Percentiles rank a stretch among this genome's conserved stretches.
Evolutionary conservation across 2,329 filamentous ascomycete species (phyloP).

Genomic region (Fusarium sambucinum): DNA sequence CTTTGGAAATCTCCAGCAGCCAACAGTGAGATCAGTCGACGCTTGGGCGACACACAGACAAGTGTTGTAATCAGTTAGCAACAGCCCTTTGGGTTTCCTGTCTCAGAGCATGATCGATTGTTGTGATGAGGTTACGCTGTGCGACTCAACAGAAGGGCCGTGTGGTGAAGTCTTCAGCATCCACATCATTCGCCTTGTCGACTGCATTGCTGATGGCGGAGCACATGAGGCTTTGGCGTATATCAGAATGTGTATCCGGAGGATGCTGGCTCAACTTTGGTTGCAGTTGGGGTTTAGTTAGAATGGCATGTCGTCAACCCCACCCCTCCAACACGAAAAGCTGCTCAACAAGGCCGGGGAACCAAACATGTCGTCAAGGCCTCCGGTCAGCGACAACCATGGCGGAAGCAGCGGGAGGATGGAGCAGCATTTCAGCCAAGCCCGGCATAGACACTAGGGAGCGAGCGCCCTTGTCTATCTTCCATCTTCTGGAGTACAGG

Average conservation of each 20-base stretch:
- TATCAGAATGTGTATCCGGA: conserved; percentile 24
- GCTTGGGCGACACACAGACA: conserved; percentile 33
- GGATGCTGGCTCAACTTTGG: conserved; percentile 28
- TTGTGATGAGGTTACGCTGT: conserved; percentile 32
- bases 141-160: conserved; percentile 33
- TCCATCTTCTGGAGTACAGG: conserved; percentile 4
- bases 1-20: conserved; percentile 18
- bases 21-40: conserved; percentile 9
- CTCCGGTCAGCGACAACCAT: conserved; percentile 17
- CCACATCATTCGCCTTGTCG: conserved; percentile 19
- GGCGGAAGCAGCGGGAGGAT: conserved; percentile 34
- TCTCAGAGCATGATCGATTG: conserved; percentile 34
- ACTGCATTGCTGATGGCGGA: conserved; percentile 35
- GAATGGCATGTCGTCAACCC: conserved; percentile 31
- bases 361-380: conserved; percentile 31
- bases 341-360: conserved; percentile 18
- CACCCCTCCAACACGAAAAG: conserved; percentile 36
- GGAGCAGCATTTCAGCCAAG: conserved; percentile 29
- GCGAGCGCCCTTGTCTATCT: conserved; percentile 17
- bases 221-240: conserved; percentile 36
- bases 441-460: conserved; percentile 24
- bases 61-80: conserved; percentile 39
- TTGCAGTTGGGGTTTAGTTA: conserved; percentile 16
- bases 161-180: conserved; percentile 16
- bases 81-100: conserved; percentile 37